Evolutionary conservation across 345 rosid species (phyloP).

Genomic region (Arabidopsis suecica): DNA sequence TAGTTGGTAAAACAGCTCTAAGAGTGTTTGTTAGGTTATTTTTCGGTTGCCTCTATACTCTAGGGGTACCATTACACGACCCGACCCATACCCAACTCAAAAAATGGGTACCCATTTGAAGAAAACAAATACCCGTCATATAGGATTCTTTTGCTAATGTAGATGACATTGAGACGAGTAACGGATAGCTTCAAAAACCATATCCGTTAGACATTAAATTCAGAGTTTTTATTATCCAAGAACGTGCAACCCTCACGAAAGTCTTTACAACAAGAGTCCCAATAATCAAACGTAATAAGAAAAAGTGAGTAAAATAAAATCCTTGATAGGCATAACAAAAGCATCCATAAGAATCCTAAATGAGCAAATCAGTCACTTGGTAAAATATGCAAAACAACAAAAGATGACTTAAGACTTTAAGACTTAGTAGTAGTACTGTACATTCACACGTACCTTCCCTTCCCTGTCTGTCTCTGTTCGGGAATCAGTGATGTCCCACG

Average conservation of each 20-base stretch:
- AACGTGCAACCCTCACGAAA: slow-evolving; percentile 27
- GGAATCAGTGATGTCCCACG: slow-evolving; percentile 7
- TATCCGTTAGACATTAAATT: neutral
- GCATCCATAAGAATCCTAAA: slow-evolving; percentile 36
- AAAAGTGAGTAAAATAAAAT: slow-evolving; percentile 26
- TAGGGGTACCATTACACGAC: too few relatives aligned
- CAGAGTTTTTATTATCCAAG: slow-evolving; percentile 34
- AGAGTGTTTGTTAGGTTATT: too few relatives aligned
- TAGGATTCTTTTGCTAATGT: neutral
- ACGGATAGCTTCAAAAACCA: neutral
- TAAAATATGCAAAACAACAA: slow-evolving; percentile 6
- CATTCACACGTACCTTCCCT: slow-evolving; percentile 40
- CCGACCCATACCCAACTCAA: too few relatives aligned
- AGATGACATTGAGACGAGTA: neutral
- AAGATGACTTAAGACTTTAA: slow-evolving; percentile 9
- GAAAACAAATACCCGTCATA: neutral
- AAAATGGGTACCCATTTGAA: too few relatives aligned
- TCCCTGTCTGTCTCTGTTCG: slow-evolving; percentile 1
- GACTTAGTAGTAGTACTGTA: slow-evolving; percentile 44
- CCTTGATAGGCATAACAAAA: slow-evolving; percentile 32
- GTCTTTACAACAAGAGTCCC: slow-evolving; percentile 40
- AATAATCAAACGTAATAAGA: slow-evolving; percentile 29
- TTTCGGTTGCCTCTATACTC: too few relatives aligned
- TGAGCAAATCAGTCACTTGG: slow-evolving; percentile 30
- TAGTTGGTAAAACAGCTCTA: too few relatives aligned